phyloP scores from a whole-genome alignment of 2,329 filamentous ascomycete genomes.

The Hypomyces perniciosus region DNA sequence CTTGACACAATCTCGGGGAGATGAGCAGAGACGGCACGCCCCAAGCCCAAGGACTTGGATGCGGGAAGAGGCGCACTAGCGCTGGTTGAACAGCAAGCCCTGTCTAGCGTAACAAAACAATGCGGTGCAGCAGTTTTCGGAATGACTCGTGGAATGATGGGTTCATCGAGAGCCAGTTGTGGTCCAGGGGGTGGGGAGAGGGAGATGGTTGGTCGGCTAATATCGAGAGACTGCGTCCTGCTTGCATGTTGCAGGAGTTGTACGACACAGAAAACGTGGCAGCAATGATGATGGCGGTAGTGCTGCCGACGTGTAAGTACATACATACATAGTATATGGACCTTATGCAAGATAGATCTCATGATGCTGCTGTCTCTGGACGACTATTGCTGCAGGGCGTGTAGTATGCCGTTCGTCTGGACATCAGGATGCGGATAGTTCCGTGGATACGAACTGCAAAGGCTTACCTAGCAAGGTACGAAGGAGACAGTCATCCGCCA shows the following conservation, averaged over 20 bases:
- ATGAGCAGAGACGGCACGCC: not conserved
- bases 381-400: no score
- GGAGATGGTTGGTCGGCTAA: no score
- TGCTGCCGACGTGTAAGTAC: no score
- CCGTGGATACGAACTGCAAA: not conserved
- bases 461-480: no score
- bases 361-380: no score
- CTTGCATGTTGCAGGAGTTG: no score
- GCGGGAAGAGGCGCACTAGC: conserved; percentile 10
- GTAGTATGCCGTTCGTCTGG: no score
- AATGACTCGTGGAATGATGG: not conserved
- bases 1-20: not conserved
- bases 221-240: no score
- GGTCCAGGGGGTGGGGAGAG: not conserved
- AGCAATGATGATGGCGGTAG: no score
- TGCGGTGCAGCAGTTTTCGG: conserved; percentile 1
- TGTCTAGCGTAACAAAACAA: conserved; percentile 9
- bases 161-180: not conserved
- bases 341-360: no score
- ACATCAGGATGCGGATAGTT: not conserved
- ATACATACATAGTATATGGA: no score
- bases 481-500: not conserved
- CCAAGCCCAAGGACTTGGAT: conserved; percentile 8
- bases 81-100: not conserved
- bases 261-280: no score